Percentiles rank a stretch among this genome's conserved stretches.
These are phyloP conservation scores for Cucurbitaria berberidis DNA, from an alignment of 2,329 filamentous ascomycete genomes.

Conservation along the genomic window DNA sequence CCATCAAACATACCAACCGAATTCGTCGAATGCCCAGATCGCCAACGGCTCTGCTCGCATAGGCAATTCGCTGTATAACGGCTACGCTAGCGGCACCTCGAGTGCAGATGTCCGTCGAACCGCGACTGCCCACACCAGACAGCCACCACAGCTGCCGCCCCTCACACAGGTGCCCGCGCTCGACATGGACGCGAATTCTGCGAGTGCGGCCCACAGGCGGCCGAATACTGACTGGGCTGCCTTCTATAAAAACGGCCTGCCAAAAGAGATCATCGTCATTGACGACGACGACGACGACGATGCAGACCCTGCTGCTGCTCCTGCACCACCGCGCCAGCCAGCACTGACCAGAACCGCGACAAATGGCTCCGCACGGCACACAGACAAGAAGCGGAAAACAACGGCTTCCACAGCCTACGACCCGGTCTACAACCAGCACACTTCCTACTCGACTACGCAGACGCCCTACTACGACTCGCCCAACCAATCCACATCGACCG, in stretches of 20 bases:
- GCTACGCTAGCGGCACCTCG: slow-evolving; percentile 46
- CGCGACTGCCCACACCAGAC: slow-evolving; percentile 40
- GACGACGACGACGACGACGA: slow-evolving; percentile 56
- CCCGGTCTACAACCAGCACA: slow-evolving; percentile 71
- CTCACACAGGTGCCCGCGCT: slow-evolving; percentile 25
- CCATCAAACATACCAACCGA: slow-evolving; percentile 46
- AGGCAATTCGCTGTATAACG: slow-evolving; percentile 48
- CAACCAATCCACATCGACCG: slow-evolving; percentile 78
- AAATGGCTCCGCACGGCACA: slow-evolving; percentile 59
- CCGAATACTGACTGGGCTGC: slow-evolving; percentile 50
- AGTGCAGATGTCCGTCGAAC: slow-evolving; percentile 47
- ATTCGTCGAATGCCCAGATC: slow-evolving; percentile 45
- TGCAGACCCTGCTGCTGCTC: too few relatives aligned
- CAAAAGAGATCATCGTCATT: slow-evolving; percentile 60
- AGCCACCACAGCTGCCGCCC: slow-evolving; percentile 42
- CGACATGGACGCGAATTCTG: slow-evolving; percentile 32
- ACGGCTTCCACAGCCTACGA: slow-evolving; percentile 68
- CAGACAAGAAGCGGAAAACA: slow-evolving; percentile 78
- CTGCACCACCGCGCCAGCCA: slow-evolving; percentile 29
- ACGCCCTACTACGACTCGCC: slow-evolving; percentile 72
- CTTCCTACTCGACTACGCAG: slow-evolving; percentile 75
- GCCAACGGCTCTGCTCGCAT: slow-evolving; percentile 41
- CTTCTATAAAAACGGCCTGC: slow-evolving; percentile 54
- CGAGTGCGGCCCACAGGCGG: slow-evolving; percentile 26
- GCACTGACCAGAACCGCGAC: slow-evolving; percentile 37